Percentiles rank a stretch among this genome's conserved stretches.
Evolutionary conservation across 169 alveolate genomes (phyloP).

Genomic region (Eimeria praecox): DNA sequence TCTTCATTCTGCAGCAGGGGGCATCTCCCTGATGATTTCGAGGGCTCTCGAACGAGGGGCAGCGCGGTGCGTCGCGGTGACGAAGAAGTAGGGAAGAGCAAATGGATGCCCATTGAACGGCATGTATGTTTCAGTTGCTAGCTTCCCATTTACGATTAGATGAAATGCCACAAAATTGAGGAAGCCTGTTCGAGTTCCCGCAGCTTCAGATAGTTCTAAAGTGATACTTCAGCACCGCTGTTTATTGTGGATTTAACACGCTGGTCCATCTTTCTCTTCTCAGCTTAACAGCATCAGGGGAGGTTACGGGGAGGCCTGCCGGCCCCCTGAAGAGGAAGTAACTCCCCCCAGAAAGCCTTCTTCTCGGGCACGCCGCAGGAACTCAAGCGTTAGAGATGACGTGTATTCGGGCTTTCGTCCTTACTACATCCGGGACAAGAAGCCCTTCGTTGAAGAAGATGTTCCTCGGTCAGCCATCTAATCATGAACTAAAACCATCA

Average conservation of each 20-base stretch:
- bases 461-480: constrained; percentile 5
- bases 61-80: constrained; percentile 20
- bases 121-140: constrained; percentile 42
- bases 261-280: not conserved
- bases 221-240: not conserved
- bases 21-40: not conserved
- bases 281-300: constrained; percentile 69
- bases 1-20: constrained; percentile 22
- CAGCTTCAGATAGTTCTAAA: not conserved
- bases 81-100: constrained; percentile 63
- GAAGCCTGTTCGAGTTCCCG: not conserved
- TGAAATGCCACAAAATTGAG: too few relatives aligned
- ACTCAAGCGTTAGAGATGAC: constrained; percentile 65
- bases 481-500: not conserved
- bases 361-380: constrained; percentile 7
- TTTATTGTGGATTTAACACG: not conserved
- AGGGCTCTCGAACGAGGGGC: constrained; percentile 18
- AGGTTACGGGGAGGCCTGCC: constrained; percentile 65
- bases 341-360: constrained; percentile 49
- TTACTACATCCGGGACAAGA: constrained; percentile 55
- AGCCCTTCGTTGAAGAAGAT: constrained; percentile 67
- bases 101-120: constrained; percentile 62
- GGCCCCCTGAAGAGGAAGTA: constrained; percentile 54
- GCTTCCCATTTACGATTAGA: not conserved
- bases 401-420: constrained; percentile 74